phyloP scores from a whole-genome alignment of 2,329 filamentous ascomycete genomes.

The Monosporascus sp. region DNA sequence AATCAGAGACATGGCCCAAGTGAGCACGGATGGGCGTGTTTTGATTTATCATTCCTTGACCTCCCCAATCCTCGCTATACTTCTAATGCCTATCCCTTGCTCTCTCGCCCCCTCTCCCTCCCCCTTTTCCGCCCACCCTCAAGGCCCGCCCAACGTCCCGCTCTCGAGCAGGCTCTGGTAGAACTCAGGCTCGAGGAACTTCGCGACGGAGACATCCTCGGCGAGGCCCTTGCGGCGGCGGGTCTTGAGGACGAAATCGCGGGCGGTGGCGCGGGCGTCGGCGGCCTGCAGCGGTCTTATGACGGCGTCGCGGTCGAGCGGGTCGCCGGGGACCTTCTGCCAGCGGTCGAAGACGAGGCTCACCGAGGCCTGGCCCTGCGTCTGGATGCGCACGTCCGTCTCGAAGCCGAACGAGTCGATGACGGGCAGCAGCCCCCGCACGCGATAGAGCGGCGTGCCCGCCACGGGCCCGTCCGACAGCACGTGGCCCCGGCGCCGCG shows the following conservation, averaged over 20 bases:
- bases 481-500: conserved; percentile 84
- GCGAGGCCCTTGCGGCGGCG: conserved; percentile 86
- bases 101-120: too few relatives aligned
- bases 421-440: conserved; percentile 85
- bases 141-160: conserved; percentile 63
- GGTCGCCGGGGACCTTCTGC: conserved; percentile 93
- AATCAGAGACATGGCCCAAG: too few relatives aligned
- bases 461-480: conserved; percentile 90
- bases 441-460: conserved; percentile 88
- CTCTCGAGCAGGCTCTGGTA: conserved; percentile 85
- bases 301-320: conserved; percentile 80
- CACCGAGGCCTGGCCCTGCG: conserved; percentile 85
- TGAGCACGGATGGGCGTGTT: too few relatives aligned
- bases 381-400: conserved; percentile 93
- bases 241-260: conserved; percentile 97
- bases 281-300: conserved; percentile 83
- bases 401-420: conserved; percentile 98
- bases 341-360: conserved; percentile 93
- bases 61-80: too few relatives aligned
- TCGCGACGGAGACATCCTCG: conserved; percentile 92
- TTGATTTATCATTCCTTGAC: too few relatives aligned
- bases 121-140: background rate
- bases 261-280: conserved; percentile 77
- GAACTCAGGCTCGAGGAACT: conserved; percentile 92
- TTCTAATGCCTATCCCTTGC: background rate